Percentiles rank a stretch among this genome's conserved stretches.
phyloP scores from a whole-genome alignment of 1,284 basidiomycete genomes.

The Stereum hirsutum region DNA sequence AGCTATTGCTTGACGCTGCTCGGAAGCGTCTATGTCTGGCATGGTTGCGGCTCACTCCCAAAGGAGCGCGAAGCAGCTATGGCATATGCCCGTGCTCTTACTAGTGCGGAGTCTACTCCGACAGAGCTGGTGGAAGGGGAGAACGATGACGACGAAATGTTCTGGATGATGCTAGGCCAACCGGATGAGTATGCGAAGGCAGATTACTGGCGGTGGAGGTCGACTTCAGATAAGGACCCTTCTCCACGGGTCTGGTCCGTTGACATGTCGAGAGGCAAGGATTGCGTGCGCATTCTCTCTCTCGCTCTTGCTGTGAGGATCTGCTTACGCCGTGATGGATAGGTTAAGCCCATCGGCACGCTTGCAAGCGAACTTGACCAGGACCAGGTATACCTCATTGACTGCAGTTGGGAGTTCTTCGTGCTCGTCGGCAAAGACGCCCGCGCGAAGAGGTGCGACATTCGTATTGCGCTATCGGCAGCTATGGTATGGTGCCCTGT shows the following conservation, averaged over 20 bases:
- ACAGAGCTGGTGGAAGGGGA: conserved; percentile 55
- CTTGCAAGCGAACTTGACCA: conserved; percentile 5
- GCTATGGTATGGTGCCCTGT: conserved; percentile 37
- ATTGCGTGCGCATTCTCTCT: not conserved
- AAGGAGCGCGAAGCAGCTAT: conserved; percentile 51
- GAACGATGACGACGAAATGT: conserved; percentile 61
- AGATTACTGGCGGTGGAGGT: conserved; percentile 71
- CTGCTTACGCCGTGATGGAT: not conserved
- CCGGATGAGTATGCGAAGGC: conserved; percentile 64
- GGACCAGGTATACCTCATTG: conserved; percentile 49
- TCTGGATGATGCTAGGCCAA: conserved; percentile 75
- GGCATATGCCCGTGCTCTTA: conserved; percentile 45
- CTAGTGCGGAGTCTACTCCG: conserved; percentile 26
- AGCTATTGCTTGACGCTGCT: conserved; percentile 67
- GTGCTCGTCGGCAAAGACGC: conserved; percentile 63
- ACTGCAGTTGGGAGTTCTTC: conserved; percentile 71
- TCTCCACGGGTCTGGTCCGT: conserved; percentile 47
- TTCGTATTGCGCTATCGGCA: conserved; percentile 46
- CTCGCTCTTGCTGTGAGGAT: conserved; percentile 29
- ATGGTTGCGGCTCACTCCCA: conserved; percentile 56
- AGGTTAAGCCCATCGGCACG: not conserved
- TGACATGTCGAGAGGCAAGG: conserved; percentile 24
- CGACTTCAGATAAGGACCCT: conserved; percentile 27
- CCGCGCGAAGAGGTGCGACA: conserved; percentile 46
- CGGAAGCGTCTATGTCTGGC: conserved; percentile 68